Evolutionary conservation across 306 rosid species (phyloP).

Genomic region (Lithocarpus polystachyus): DNA sequence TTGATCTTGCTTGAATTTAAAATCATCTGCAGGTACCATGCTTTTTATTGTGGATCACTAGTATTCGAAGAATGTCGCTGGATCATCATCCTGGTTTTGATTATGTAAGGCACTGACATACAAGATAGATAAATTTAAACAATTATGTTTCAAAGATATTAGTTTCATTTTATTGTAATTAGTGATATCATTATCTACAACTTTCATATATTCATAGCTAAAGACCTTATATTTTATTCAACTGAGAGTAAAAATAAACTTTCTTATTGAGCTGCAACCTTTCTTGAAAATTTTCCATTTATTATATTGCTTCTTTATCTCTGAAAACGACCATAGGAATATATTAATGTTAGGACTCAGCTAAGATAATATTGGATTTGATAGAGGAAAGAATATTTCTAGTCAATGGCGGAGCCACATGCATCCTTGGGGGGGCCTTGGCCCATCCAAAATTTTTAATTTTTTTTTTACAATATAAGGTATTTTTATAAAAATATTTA

Average conservation of each 20-base stretch:
- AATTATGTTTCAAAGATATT: background rate
- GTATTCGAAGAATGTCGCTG: conserved; percentile 82
- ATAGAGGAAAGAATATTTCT: too few species aligned
- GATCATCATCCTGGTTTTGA: conserved; percentile 77
- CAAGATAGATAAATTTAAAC: background rate
- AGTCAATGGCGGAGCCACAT: too few species aligned
- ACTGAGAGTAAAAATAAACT: background rate
- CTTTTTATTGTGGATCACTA: conserved; percentile 77
- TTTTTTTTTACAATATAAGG: too few species aligned
- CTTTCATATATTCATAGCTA: background rate
- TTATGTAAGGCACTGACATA: conserved; percentile 50
- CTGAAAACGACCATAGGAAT: background rate
- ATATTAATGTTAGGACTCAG: background rate
- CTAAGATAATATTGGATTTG: too few species aligned
- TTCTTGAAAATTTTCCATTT: background rate
- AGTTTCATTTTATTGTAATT: background rate
- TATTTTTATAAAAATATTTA: too few species aligned
- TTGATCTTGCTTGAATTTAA: conserved; percentile 13
- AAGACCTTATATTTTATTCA: background rate
- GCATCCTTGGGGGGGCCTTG: too few species aligned
- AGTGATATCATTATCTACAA: background rate
- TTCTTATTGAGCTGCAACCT: background rate
- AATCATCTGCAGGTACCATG: conserved; percentile 70
- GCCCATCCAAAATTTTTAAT: too few species aligned
- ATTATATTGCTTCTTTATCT: background rate